phyloP scores from a whole-genome alignment of 805 yeast species.

The Kodamaea hsintzibuensis region DNA sequence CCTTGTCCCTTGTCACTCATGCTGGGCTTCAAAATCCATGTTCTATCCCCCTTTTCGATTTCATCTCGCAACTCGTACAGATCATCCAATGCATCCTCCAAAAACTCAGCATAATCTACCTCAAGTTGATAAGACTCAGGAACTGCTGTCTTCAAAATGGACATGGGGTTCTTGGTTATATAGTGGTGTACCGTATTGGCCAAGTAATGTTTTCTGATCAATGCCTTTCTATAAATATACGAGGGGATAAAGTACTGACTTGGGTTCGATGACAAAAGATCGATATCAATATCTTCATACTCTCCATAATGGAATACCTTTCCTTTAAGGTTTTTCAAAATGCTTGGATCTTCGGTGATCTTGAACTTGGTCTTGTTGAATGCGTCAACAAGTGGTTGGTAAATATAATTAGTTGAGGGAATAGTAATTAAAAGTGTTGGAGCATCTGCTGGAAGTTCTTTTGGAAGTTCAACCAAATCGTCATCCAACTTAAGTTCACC shows the following conservation, averaged over 20 bases:
- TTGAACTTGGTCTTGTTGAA: constrained; percentile 26
- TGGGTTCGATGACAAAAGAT: constrained; percentile 48
- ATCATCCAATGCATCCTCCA: constrained; percentile 92
- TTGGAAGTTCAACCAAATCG: no score
- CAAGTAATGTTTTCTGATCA: constrained; percentile 87
- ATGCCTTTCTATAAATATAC: constrained; percentile 84
- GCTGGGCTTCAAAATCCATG: constrained; percentile 93
- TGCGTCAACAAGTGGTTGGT: constrained; percentile 42
- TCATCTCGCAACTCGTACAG: constrained; percentile 85
- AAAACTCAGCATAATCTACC: constrained; percentile 91
- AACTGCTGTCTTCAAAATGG: constrained; percentile 58
- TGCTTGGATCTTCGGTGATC: constrained; percentile 25
- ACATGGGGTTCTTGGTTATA: constrained; percentile 69
- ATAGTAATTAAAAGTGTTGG: constrained; percentile 36
- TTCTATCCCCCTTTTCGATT: constrained; percentile 54
- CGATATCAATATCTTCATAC: constrained; percentile 85
- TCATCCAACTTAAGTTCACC: constrained; percentile 58
- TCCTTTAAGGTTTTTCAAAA: constrained; percentile 17
- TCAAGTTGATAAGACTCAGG: constrained; percentile 82
- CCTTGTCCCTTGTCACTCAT: constrained; percentile 99
- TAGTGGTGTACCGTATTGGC: constrained; percentile 81
- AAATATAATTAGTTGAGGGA: constrained; percentile 41
- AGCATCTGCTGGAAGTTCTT: not conserved
- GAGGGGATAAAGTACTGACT: constrained; percentile 66
- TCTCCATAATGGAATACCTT: constrained; percentile 80